Base-by-base conservation (phyloP, 2,329 filamentous ascomycete species). In the Aspergillus sp. region DNA sequence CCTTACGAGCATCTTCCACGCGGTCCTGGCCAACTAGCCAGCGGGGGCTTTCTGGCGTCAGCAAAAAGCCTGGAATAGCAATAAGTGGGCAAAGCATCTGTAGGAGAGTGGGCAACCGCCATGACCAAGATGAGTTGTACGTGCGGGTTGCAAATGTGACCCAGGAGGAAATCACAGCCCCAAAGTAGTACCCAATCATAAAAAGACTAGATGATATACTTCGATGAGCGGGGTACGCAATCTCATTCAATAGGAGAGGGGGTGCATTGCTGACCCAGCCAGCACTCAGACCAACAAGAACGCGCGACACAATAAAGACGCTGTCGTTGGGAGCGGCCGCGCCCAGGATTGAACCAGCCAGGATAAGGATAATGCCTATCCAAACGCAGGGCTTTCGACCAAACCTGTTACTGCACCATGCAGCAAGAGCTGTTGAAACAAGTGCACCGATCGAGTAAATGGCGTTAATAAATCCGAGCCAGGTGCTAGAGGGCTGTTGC, bases 171-270 rank as follows among this genome's bases (percentile, higher is more conserved):
- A 71, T 56, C 1, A 60, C 58, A 3, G 60, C 62, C 12, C 70
- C 70, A 11, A 68, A 53, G 48, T 75, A 75, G 64, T 67, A 76
- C 2, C 70, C 69, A 22, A 65, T 70, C 61, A 71, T 75, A 60
- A 71, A 78, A 0, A 75, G 53, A 0, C 69, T 66, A 38, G 64
- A 76, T 5, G 68, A 55, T 2, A 73, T 66, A 18, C 67, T 68
- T 13, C 76, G 71, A 43, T 78, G 74, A 0, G 67, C 68, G 1
- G 76, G 76, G 43, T 80, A 76, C 6, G 76, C 75, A 22, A 80
- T 70, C 58, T 81, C 79, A 22, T 73, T 78, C 61, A 81, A 72
- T 11, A 80, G 63, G 1, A 76, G 59, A 2, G 74, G 74, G 2
- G 69, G 69, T 0, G 68, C 63, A 2, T 68, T 71, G 9, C 65